phyloP scores from a whole-genome alignment of 345 rosid species.

The Eucalyptus pauciflora region DNA sequence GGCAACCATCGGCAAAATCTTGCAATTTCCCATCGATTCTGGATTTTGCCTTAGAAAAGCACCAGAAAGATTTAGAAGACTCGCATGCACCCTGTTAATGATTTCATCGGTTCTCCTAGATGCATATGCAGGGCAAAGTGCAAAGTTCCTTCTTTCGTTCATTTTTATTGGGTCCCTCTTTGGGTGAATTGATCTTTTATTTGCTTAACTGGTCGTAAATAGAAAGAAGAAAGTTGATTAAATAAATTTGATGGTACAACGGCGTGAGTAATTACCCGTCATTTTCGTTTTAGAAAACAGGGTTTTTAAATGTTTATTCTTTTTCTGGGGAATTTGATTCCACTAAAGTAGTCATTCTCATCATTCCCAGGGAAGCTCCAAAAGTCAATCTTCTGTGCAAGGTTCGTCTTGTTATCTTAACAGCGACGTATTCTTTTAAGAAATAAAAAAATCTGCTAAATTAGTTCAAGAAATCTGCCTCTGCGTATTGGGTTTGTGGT shows the following conservation, averaged over 20 bases:
- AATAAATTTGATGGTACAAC: neutral
- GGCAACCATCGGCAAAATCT: neutral
- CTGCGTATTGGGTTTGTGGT: neutral
- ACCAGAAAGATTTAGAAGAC: neutral
- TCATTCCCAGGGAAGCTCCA: neutral
- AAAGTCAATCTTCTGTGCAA: neutral
- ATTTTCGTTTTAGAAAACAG: neutral
- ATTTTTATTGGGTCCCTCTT: neutral
- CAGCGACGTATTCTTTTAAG: neutral
- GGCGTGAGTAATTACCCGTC: neutral
- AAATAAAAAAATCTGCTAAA: neutral
- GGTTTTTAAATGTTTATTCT: neutral
- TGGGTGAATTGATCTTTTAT: neutral
- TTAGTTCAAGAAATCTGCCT: neutral
- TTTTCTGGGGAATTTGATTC: neutral
- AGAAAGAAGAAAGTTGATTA: neutral
- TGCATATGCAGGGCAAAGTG: neutral
- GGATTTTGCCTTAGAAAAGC: neutral
- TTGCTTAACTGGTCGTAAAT: neutral
- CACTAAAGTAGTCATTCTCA: neutral
- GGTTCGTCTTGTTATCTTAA: neutral
- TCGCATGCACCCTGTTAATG: neutral
- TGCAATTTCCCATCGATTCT: neutral
- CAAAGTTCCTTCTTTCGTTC: neutral
- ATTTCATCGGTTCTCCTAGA: neutral